Base-by-base conservation (phyloP, 2,329 filamentous ascomycete species). In the Venturia asperata region DNA sequence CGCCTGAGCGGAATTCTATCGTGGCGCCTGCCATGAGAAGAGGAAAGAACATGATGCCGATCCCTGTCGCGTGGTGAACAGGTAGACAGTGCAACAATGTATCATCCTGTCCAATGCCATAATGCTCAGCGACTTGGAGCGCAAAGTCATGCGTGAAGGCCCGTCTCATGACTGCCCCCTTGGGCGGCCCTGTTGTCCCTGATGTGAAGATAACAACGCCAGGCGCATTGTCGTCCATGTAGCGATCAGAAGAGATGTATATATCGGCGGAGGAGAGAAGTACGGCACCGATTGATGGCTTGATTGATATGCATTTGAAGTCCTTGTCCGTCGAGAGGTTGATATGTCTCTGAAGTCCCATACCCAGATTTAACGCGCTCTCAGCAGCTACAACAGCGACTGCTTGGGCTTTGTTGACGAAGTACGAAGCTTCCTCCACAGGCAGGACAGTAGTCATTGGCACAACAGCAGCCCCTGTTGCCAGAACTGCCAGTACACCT, bases 401-500 rank as follows among this genome's bases (percentile, higher is more conserved):
- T 15, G 75, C 73, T 45, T 69, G 69, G 7, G 77, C 77, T 65
- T 78, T 80, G 9, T 73, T 72, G 6, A 76, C 71, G 64, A 79
- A 80, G 67, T 80, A 81, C n/a, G 73, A 68, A 5, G 77, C 77
- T 68, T 81, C 79, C 60, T 78, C 73, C 6, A 78, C 71, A 1
- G 78, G 76, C 7, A 80, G 65, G 13, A 72, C 75, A 15, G 77
- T 74, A 30, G 74, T 74, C 67, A 81, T 75, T 4, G 79, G 80
- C 9, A 82, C 80, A 1, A 77, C 76, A 17, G 78, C 79, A 4
- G 77, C 80, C 21, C 79, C 79, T 1, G 80, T 67, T 10, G 80
- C 79, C 42, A 80, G 71, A n/a, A 80, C 73, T 5, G 79, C 76
- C 37, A 81, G 72, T 67, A 80, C 78, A 5, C 76, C 79, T n/a